Evolutionary conservation across 106 monocot genomes (phyloP).

Genomic region (Acorus calamus): DNA sequence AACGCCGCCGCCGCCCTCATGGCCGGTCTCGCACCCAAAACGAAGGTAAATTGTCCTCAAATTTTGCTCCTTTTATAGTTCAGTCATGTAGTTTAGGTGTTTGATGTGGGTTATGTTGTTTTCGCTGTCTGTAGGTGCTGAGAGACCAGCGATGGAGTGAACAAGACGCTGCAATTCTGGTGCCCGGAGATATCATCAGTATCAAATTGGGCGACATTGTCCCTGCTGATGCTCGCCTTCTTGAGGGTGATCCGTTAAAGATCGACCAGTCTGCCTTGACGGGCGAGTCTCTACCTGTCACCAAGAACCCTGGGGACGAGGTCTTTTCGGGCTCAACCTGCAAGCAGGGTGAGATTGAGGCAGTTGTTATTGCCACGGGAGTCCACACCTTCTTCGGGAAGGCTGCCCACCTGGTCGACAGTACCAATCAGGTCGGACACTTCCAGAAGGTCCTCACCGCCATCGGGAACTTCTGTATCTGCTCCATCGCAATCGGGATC

Average conservation of each 20-base stretch:
- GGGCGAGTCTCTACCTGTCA: conserved; percentile 85
- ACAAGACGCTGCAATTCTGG: conserved; percentile 84
- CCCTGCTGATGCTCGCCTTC: conserved; percentile 94
- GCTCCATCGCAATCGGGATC: conserved; percentile 88
- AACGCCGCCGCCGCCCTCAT: conserved; percentile 95
- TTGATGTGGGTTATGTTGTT: not conserved
- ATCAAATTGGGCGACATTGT: conserved; percentile 97
- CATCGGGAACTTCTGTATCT: conserved; percentile 98
- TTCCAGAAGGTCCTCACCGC: conserved; percentile 93
- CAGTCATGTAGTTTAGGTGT: no score
- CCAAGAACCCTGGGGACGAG: conserved; percentile 83
- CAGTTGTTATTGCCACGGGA: conserved; percentile 93
- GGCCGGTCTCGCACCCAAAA: conserved; percentile 92
- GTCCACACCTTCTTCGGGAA: conserved; percentile 99
- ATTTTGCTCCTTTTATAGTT: no score
- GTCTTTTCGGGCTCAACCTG: conserved; percentile 95
- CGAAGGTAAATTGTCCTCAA: conserved; percentile 38
- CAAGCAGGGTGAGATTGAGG: conserved; percentile 98
- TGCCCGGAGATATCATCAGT: conserved; percentile 91
- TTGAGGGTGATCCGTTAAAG: conserved; percentile 90
- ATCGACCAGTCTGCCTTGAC: conserved; percentile 94
- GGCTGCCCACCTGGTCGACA: conserved; percentile 95
- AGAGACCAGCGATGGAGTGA: conserved; percentile 82
- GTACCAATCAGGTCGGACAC: conserved; percentile 94
- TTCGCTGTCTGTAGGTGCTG: conserved; percentile 43